Evolutionary conservation across 805 yeast genomes (phyloP).

Genomic region (Pichia nanzhaoensis): DNA sequence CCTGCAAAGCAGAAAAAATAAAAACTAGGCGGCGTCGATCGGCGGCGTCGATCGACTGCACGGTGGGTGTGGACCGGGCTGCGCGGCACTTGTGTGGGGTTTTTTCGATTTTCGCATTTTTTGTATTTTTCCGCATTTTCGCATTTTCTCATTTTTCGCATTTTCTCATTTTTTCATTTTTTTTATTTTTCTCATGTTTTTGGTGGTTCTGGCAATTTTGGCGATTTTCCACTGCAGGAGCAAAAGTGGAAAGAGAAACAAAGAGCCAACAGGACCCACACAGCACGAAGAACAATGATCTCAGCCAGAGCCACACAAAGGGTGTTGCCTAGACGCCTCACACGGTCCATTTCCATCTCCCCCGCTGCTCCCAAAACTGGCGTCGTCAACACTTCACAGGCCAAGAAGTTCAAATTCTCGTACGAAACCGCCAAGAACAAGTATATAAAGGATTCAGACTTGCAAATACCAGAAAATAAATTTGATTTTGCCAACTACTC

Average conservation of each 20-base stretch:
- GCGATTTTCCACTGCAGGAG: no score
- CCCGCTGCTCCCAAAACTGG: conserved; percentile 12
- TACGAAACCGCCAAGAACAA: conserved; percentile 25
- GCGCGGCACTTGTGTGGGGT: background rate
- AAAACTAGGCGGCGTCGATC: no score
- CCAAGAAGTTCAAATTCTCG: conserved; percentile 21
- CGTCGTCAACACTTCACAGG: background rate
- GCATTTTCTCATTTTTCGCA: no score
- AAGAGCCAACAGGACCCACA: no score
- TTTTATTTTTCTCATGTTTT: no score
- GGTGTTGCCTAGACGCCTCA: background rate
- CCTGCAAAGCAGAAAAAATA: no score
- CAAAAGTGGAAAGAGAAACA: no score
- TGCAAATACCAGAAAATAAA: conserved; percentile 18
- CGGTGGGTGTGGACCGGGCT: background rate
- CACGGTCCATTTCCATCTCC: conserved; percentile 10
- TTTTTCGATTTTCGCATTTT: background rate
- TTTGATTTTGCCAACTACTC: conserved; percentile 29
- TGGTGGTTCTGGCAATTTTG: no score
- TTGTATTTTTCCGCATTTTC: no score
- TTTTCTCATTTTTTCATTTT: no score
- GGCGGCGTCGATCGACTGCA: background rate
- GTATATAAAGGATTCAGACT: conserved; percentile 12
- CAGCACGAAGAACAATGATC: background rate
- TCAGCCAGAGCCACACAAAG: no score